Evolutionary conservation across 1,139 yeast genomes (phyloP), one percentile per base, ranked within the genome.

Genomic region (Kodamaea alishanica): DNA sequence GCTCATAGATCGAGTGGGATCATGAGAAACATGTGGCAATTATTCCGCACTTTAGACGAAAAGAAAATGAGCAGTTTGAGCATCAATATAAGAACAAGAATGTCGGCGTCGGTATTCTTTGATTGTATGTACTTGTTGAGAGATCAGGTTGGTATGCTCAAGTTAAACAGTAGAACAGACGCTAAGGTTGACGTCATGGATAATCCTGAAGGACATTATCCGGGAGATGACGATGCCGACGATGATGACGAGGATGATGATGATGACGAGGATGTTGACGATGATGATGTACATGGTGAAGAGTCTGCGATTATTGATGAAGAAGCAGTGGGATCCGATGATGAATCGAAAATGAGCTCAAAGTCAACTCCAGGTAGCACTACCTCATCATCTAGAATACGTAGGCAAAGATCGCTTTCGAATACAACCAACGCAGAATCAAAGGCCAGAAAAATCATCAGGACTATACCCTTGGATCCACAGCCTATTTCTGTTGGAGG

Each of bases 1-100:
- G 89, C 97, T 1, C 87, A 85, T 60, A 75, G 97, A 47, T 86
- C 95, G 0, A 83, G 95, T 39, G 97, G 96, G 12, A 88, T 92
- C 43, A 87, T 92, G 92, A 78, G 86, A 51, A 89, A 89, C 53
- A 82, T 88, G 72, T 92, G 98, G 98, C 88, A 84, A 47, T 71
- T 89, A 44, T 85, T 85, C 60, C 76, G 80, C 40, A 69, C 77
- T 1, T 61, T 82, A 41, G 73, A 77, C 43, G 75, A 73, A 38
- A 69, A 69, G 53, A 60, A 65, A 31, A 37, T 55, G 43, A 60
- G 65, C 24, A 53, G 51, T 22, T 56, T 69, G 33, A 57, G 73
- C 30, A 79, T 89, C 9, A 73, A 75, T 2, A 82, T 89, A 8
- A 72, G 87, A 34, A 81, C 94, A 7, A 74, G 97, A 48, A 84